Percentiles rank a stretch among this genome's conserved stretches.
phyloP scores from a whole-genome alignment of 2,329 filamentous ascomycete genomes.

The Bertia moriformis region DNA sequence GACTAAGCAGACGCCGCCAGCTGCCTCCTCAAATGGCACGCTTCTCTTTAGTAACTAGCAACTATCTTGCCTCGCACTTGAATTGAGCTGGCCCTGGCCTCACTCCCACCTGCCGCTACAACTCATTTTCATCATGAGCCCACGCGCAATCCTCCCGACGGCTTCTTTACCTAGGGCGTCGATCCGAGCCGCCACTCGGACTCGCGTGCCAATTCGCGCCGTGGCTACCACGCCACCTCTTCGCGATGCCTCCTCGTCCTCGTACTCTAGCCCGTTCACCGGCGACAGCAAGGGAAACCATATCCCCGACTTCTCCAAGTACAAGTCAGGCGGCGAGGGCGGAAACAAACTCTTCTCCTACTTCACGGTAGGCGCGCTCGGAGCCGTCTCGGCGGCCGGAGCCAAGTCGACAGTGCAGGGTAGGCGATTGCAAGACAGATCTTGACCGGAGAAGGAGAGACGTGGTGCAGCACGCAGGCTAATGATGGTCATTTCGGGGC shows the following conservation, averaged over 20 bases:
- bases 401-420: constrained; percentile 97
- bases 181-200: too few relatives aligned
- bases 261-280: constrained; percentile 50
- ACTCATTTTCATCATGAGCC: too few relatives aligned
- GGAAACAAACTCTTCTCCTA: constrained; percentile 84
- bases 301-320: constrained; percentile 82
- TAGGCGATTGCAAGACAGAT: constrained; percentile 37
- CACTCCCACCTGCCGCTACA: too few relatives aligned
- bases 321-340: constrained; percentile 54
- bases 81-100: too few relatives aligned
- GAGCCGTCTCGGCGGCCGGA: constrained; percentile 77
- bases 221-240: constrained; percentile 38
- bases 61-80: too few relatives aligned
- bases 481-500: background rate
- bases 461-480: too few relatives aligned
- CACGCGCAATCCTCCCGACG: too few relatives aligned
- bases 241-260: constrained; percentile 25
- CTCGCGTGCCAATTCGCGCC: constrained; percentile 26
- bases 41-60: too few relatives aligned
- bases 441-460: constrained; percentile 12
- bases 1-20: too few relatives aligned
- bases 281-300: constrained; percentile 43
- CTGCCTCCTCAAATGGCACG: too few relatives aligned
- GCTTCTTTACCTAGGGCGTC: too few relatives aligned
- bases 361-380: constrained; percentile 96